These are phyloP conservation scores for Taiozyma sp. DNA, from an alignment of 1,139 yeast species.

Conservation along the genomic window DNA sequence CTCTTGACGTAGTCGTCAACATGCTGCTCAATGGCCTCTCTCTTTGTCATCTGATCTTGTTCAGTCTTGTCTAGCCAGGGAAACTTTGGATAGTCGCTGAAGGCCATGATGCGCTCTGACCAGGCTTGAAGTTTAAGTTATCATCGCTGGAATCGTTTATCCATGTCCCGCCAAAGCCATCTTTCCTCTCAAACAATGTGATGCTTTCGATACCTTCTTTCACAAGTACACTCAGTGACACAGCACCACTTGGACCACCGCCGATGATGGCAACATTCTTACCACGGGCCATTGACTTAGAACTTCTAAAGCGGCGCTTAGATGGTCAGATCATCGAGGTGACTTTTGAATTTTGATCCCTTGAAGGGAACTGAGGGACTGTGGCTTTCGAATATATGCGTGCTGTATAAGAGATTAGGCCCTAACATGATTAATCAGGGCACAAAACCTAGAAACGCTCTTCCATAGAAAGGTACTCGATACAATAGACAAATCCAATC, in stretches of 20 bases:
- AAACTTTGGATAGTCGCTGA: slow-evolving; percentile 26
- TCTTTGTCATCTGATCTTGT: slow-evolving; percentile 6
- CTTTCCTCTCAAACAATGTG: slow-evolving; percentile 29
- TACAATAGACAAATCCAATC: too few species aligned
- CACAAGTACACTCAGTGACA: slow-evolving; percentile 7
- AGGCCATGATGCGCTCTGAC: slow-evolving; percentile 35
- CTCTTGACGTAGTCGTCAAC: slow-evolving; percentile 30
- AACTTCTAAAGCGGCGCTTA: too few species aligned
- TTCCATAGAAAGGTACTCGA: too few species aligned
- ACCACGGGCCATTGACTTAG: background rate
- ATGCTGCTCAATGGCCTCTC: slow-evolving; percentile 23
- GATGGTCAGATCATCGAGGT: too few species aligned
- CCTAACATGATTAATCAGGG: too few species aligned
- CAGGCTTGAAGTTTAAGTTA: slow-evolving; percentile 16
- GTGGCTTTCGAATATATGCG: too few species aligned
- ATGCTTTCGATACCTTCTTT: slow-evolving; percentile 22
- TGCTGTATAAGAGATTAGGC: too few species aligned
- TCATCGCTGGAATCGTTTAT: slow-evolving; percentile 12
- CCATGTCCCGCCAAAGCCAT: slow-evolving; percentile 32
- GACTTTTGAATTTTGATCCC: too few species aligned
- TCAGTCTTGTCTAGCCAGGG: slow-evolving; percentile 5
- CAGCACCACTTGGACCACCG: slow-evolving; percentile 27
- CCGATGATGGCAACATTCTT: slow-evolving; percentile 26
- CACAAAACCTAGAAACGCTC: too few species aligned
- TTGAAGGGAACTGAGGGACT: too few species aligned